Base-by-base conservation (phyloP, 306 rosid species). In the Cucurbita moschata region DNA sequence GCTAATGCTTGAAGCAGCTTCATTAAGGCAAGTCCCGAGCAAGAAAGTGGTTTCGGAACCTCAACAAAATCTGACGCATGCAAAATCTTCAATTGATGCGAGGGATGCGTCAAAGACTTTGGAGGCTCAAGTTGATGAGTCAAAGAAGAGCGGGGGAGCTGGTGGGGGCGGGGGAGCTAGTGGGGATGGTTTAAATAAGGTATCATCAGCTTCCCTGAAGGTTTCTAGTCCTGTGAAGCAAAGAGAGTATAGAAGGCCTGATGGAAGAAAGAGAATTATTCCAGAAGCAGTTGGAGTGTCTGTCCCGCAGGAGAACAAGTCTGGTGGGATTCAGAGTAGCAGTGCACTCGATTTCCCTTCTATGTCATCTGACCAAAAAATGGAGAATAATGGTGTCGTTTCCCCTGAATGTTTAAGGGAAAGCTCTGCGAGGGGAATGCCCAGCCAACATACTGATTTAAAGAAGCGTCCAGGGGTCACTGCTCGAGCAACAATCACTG, bases 261-360 rank as follows among this genome's bases (percentile, higher is more conserved):
- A 94, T 86, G 99, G 99, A 19, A 84, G 97, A 74, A 94, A 89
- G 88, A 84, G 99, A 83, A 94, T 94, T 72, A 94, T 91, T 84
- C 99, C 99, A 1, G 99, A 91, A 88, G 91, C 96, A 78, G 99
- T 94, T 77, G 99, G 99, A 39, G 79, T 86, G 84, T 87, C 96
- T 73, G 81, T 74, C 75, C 97, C 80, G 79, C 92, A 76, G 81
- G 96, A 90, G 71, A 88, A 83, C 77, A 80, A 86, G 37, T 80
- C 97, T 61, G 72, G 72, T 63, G 89, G 84, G 75, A 75, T 77
- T 75, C 94, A 84, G 81, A 14, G 85, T 49, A 90, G 82, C 52
- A 90, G 80, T 61, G 83, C 86, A 51, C 83, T 75, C 50, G 99
- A 88, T 74, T 89, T 94, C 72, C 90, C 88, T 80, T 55, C 75